phyloP scores from a whole-genome alignment of 805 yeast genomes.

The Ascoidea tarda region DNA sequence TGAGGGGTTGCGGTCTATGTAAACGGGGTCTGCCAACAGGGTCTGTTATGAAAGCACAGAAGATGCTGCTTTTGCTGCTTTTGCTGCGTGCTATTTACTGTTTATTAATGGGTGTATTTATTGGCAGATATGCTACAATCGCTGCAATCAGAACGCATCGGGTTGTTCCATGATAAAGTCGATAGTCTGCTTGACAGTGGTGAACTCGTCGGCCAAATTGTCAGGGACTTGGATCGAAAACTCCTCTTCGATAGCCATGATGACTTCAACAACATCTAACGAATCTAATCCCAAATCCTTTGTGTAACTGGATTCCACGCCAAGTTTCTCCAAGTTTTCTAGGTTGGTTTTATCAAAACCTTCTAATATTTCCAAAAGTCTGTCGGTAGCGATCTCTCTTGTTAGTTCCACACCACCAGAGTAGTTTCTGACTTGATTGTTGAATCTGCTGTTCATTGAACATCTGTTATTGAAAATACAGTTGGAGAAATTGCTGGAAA shows the following conservation, averaged over 20 bases:
- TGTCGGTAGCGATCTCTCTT: conserved; percentile 44
- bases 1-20: too few species aligned
- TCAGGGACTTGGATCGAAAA: conserved; percentile 59
- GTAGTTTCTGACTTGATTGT: conserved; percentile 21
- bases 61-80: too few species aligned
- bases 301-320: conserved; percentile 35
- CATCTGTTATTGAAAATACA: too few species aligned
- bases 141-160: conserved; percentile 20
- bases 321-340: conserved; percentile 13
- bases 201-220: conserved; percentile 74
- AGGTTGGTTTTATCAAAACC: conserved; percentile 39
- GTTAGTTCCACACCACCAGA: conserved; percentile 48
- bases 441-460: too few species aligned
- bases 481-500: too few species aligned
- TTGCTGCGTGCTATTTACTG: too few species aligned
- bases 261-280: conserved; percentile 56
- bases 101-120: too few species aligned
- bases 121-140: background rate
- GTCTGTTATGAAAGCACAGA: too few species aligned
- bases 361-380: conserved; percentile 50
- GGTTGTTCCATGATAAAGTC: conserved; percentile 55
- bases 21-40: too few species aligned
- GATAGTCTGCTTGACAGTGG: conserved; percentile 76
- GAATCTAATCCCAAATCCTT: conserved; percentile 61
- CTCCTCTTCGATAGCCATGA: conserved; percentile 62